Percentiles rank a stretch among this genome's conserved stretches.
Evolutionary conservation across 495 filamentous ascomycete species (phyloP).

Genomic region (Talaromyces ruber): DNA sequence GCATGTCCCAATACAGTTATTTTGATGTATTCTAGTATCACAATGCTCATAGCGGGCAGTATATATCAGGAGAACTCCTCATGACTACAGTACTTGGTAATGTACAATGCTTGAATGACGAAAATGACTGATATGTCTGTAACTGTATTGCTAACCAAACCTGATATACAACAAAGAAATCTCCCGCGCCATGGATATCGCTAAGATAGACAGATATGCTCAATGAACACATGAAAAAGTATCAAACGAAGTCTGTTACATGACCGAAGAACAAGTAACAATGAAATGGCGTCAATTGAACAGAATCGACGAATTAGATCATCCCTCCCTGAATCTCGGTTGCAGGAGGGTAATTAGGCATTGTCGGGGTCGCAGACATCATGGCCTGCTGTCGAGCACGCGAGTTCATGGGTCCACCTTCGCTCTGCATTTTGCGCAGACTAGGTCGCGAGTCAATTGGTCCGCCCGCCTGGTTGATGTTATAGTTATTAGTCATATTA

Average conservation of each 20-base stretch:
- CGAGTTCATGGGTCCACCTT: constrained; percentile 32
- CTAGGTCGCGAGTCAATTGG: constrained; percentile 31
- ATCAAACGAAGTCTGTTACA: constrained; percentile 11
- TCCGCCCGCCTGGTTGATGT: constrained; percentile 11
- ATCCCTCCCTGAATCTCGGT: constrained; percentile 36
- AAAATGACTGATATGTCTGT: constrained; percentile 16
- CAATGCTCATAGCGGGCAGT: neutral
- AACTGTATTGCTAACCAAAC: neutral
- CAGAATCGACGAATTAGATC: constrained; percentile 22
- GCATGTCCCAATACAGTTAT: too few relatives aligned
- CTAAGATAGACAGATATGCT: constrained; percentile 20
- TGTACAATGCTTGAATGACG: neutral
- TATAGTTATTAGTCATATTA: neutral
- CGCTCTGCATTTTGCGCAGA: constrained; percentile 45
- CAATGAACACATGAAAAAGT: constrained; percentile 13
- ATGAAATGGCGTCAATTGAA: neutral
- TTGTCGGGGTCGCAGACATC: constrained; percentile 21
- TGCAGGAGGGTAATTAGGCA: constrained; percentile 25
- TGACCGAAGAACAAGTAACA: neutral
- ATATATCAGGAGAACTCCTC: neutral
- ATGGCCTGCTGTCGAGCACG: constrained; percentile 34
- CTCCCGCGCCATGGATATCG: constrained; percentile 3
- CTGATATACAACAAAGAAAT: neutral
- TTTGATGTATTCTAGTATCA: too few relatives aligned
- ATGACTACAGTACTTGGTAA: neutral